Percentiles rank a stretch among this genome's conserved stretches.
phyloP scores from a whole-genome alignment of 108 stramenopile species.

The Mediolabrus comicus region DNA sequence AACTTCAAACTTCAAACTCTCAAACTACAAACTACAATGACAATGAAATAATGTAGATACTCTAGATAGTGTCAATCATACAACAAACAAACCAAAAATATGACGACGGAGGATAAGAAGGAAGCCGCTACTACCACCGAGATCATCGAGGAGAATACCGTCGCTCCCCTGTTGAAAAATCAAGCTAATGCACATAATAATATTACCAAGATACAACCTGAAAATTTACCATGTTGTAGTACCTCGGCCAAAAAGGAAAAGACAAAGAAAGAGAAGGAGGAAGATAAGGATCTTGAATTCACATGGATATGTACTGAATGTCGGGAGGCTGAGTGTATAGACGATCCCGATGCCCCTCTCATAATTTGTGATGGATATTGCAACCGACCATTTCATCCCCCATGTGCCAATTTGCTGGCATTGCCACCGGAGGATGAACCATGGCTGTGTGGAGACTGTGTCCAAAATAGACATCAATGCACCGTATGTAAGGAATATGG shows the following conservation, averaged over 20 bases:
- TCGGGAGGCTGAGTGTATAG: slow-evolving; percentile 52
- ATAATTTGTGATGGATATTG: slow-evolving; percentile 77
- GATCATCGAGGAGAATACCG: no score
- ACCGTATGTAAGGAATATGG: slow-evolving; percentile 69
- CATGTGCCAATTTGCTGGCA: slow-evolving; percentile 66
- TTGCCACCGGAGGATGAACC: slow-evolving; percentile 56
- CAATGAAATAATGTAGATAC: no score
- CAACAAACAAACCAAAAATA: no score
- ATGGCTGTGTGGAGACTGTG: slow-evolving; percentile 76
- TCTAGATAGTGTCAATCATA: no score
- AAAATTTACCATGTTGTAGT: neutral
- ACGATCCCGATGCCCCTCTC: slow-evolving; percentile 36
- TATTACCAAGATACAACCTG: neutral
- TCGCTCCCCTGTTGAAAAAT: no score
- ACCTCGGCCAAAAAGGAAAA: neutral
- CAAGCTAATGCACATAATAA: no score
- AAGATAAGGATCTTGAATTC: slow-evolving; percentile 45
- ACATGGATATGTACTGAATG: slow-evolving; percentile 73
- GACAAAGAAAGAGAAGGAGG: slow-evolving; percentile 22
- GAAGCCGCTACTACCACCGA: no score
- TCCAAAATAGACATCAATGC: slow-evolving; percentile 49
- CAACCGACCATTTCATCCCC: slow-evolving; percentile 69
- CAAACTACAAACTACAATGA: no score
- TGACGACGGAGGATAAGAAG: no score
- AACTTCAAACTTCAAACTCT: no score